phyloP scores from a whole-genome alignment of 1,284 basidiomycete species.

The Pterulicium gracile region DNA sequence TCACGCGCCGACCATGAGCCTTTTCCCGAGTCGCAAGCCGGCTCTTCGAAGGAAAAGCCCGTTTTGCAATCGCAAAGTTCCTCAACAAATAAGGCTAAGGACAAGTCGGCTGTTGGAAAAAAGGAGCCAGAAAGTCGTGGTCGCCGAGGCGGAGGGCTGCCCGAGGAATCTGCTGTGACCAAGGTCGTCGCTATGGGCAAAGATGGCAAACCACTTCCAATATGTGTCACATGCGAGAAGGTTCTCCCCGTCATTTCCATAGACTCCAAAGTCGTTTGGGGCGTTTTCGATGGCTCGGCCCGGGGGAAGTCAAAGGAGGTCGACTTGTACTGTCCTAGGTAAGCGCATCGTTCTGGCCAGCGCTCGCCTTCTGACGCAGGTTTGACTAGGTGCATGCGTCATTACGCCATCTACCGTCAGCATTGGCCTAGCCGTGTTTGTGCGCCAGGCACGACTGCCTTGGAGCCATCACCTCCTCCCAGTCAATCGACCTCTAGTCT shows the following conservation, averaged over 20 bases:
- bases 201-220: constrained; percentile 49
- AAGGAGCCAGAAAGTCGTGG: constrained; percentile 27
- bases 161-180: constrained; percentile 30
- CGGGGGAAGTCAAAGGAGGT: constrained; percentile 42
- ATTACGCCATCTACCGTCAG: constrained; percentile 59
- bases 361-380: constrained; percentile 8
- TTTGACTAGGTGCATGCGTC: constrained; percentile 54
- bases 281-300: constrained; percentile 37
- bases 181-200: constrained; percentile 30
- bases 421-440: constrained; percentile 61
- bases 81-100: constrained; percentile 24
- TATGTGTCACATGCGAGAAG: constrained; percentile 54
- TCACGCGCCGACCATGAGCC: constrained; percentile 8
- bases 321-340: constrained; percentile 66
- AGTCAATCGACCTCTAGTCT: no score
- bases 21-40: no score
- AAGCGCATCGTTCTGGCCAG: constrained; percentile 16
- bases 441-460: no score
- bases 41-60: constrained; percentile 5
- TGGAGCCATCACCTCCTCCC: no score
- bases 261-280: constrained; percentile 64
- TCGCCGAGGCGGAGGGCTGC: constrained; percentile 9
- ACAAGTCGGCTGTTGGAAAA: constrained; percentile 21
- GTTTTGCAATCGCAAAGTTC: constrained; percentile 16
- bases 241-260: constrained; percentile 64